Evolutionary conservation across 1,284 basidiomycete species (phyloP).

Genomic region (Neolentinus lepideus): DNA sequence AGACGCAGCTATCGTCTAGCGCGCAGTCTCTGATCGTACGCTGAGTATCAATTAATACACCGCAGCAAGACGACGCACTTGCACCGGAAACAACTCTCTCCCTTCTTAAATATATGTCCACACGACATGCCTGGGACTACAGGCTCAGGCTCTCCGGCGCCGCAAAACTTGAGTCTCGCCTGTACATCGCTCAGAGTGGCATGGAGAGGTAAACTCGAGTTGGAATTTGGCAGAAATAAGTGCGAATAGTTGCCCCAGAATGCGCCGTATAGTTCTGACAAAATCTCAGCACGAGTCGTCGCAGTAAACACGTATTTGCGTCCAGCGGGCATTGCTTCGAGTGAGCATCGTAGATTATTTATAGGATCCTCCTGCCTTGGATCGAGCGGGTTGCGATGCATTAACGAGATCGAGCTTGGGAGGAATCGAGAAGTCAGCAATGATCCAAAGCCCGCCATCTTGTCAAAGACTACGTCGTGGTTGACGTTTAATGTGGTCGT

Average conservation of each 20-base stretch:
- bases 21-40: conserved; percentile 69
- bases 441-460: background rate
- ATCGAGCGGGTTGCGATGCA: background rate
- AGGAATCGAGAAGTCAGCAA: background rate
- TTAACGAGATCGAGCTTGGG: background rate
- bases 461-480: background rate
- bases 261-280: conserved; percentile 70
- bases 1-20: conserved; percentile 80
- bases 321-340: conserved; percentile 74
- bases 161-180: conserved; percentile 42
- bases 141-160: conserved; percentile 49
- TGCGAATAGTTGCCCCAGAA: conserved; percentile 72
- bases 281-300: conserved; percentile 64
- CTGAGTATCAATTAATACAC: background rate
- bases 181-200: conserved; percentile 63
- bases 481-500: background rate
- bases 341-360: conserved; percentile 59
- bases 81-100: conserved; percentile 86
- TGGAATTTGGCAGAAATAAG: conserved; percentile 60
- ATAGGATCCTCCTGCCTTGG: conserved; percentile 40
- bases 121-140: conserved; percentile 61
- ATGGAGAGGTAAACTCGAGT: conserved; percentile 51
- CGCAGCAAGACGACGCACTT: conserved; percentile 51
- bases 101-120: conserved; percentile 74
- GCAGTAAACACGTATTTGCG: conserved; percentile 69